Evolutionary conservation across 805 yeast species (phyloP).

Genomic region (Candida dendrica): DNA sequence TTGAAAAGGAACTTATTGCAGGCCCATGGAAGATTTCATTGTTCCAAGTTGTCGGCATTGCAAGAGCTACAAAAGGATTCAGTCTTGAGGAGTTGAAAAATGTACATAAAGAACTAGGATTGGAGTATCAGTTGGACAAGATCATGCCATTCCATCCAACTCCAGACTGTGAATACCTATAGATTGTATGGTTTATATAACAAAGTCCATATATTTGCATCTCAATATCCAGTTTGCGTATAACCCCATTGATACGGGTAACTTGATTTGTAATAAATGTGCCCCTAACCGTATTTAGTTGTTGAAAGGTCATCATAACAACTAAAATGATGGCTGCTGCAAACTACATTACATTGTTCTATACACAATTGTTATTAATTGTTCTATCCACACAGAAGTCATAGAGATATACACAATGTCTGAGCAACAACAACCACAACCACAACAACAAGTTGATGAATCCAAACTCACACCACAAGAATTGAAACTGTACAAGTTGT

Average conservation of each 20-base stretch:
- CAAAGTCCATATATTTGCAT: no score
- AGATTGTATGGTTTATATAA: no score
- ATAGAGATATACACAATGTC: not conserved
- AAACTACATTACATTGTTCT: no score
- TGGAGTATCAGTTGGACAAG: not conserved
- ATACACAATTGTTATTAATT: no score
- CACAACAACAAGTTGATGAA: slow-evolving; percentile 33
- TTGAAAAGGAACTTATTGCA: not conserved
- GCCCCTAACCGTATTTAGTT: no score
- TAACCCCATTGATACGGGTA: no score
- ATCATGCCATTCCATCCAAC: not conserved
- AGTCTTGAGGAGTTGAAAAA: not conserved
- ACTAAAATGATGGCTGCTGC: no score
- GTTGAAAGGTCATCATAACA: no score
- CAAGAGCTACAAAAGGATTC: not conserved
- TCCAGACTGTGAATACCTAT: not conserved
- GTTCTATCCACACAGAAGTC: no score
- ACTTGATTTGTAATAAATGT: no score
- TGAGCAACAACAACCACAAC: slow-evolving; percentile 1
- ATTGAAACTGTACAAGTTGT: slow-evolving; percentile 64
- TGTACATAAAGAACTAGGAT: not conserved
- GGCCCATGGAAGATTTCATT: not conserved
- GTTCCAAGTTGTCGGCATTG: not conserved
- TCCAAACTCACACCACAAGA: slow-evolving; percentile 71
- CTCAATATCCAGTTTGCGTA: no score